Conservation (phyloP, 2,329 filamentous ascomycete species). For the Lomentospora prolificans region DNA sequence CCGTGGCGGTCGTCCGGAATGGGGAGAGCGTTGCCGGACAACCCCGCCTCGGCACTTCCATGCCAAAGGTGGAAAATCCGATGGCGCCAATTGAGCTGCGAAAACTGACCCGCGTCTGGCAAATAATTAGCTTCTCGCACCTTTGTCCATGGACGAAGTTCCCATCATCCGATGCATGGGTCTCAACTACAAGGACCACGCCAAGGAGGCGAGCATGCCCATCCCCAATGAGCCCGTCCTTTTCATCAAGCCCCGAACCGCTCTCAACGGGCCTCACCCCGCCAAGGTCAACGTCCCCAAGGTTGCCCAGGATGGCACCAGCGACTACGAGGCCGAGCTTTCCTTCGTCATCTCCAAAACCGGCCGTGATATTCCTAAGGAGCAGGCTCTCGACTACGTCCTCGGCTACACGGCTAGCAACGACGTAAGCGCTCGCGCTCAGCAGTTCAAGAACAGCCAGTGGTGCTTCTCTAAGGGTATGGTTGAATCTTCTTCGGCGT, state of each 20-base stretch:
- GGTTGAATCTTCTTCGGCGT: too few species aligned
- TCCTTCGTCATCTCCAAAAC: slow-evolving; percentile 62
- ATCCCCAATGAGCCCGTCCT: slow-evolving; percentile 62
- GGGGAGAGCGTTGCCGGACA: too few species aligned
- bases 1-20: too few species aligned
- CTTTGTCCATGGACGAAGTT: slow-evolving; percentile 52
- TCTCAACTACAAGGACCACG: slow-evolving; percentile 64
- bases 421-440: slow-evolving; percentile 72
- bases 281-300: slow-evolving; percentile 57
- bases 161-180: slow-evolving; percentile 60
- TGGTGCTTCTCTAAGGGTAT: slow-evolving; percentile 59
- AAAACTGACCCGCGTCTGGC: not conserved
- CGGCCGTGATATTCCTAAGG: slow-evolving; percentile 54
- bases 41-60: slow-evolving; percentile 2
- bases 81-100: not conserved
- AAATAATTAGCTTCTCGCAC: slow-evolving; percentile 40
- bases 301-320: slow-evolving; percentile 49
- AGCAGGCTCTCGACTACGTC: slow-evolving; percentile 58
- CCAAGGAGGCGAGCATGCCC: slow-evolving; percentile 58
- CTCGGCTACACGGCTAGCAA: slow-evolving; percentile 68
- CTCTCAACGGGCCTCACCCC: slow-evolving; percentile 48
- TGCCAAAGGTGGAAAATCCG: not conserved
- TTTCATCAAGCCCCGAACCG: slow-evolving; percentile 55
- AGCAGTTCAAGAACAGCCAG: slow-evolving; percentile 58
- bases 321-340: slow-evolving; percentile 72